These are phyloP conservation scores for Tinospora cordifolia DNA, from an alignment of 164 flowering plant species.

Conservation along the genomic window DNA sequence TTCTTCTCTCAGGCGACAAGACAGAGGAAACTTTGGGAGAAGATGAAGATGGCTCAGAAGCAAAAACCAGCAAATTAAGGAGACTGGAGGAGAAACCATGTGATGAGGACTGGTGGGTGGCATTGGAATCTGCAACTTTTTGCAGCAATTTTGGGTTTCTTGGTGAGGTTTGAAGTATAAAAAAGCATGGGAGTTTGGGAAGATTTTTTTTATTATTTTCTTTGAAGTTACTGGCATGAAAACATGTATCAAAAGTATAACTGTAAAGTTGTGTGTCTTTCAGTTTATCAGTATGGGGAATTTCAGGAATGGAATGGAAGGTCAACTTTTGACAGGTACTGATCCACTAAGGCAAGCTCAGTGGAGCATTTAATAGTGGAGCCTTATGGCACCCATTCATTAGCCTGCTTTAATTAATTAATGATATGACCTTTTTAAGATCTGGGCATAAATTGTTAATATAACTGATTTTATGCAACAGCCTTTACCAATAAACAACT, in stretches of 20 bases:
- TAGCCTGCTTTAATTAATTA: not conserved
- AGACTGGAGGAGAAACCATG: not conserved
- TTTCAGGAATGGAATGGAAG: not conserved
- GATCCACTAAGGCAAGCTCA: not conserved
- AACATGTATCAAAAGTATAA: too few species aligned
- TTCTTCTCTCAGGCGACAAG: not conserved
- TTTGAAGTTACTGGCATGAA: not conserved
- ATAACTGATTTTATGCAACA: too few species aligned
- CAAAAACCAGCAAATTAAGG: not conserved
- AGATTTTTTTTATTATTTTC: not conserved
- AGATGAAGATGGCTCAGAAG: not conserved
- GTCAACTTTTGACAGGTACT: not conserved
- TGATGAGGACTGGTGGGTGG: not conserved
- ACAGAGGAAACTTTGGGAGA: too few species aligned
- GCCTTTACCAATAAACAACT: too few species aligned
- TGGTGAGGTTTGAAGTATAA: too few species aligned
- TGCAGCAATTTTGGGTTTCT: too few species aligned
- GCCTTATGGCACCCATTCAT: not conserved
- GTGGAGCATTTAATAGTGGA: slow-evolving; percentile 1
- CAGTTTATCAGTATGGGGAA: not conserved
- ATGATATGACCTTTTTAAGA: too few species aligned
- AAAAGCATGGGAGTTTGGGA: too few species aligned
- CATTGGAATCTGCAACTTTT: not conserved
- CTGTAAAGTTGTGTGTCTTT: not conserved
- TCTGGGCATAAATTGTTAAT: too few species aligned